These are phyloP conservation scores for Cymbidium sinense DNA, from an alignment of 106 monocot species.

Conservation along the genomic window DNA sequence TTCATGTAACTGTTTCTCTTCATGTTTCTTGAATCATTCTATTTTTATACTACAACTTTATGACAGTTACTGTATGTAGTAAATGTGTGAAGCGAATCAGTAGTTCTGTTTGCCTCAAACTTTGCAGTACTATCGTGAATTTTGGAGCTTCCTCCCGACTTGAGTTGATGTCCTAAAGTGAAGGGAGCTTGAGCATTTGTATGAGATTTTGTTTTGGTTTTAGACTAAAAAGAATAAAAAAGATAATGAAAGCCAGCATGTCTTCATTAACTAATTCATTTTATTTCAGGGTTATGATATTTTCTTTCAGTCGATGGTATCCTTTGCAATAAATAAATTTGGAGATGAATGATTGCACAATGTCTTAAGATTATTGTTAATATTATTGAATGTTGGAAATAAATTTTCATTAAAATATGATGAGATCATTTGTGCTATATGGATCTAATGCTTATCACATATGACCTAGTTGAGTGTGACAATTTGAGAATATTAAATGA, in stretches of 20 bases:
- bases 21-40: neutral
- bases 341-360: too few species aligned
- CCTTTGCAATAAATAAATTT: too few species aligned
- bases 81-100: neutral
- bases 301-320: neutral
- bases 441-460: too few species aligned
- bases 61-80: neutral
- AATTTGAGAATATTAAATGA: too few species aligned
- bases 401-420: too few species aligned
- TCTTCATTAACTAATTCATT: neutral
- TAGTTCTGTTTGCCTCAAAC: neutral
- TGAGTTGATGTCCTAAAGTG: neutral
- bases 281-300: neutral
- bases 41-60: neutral
- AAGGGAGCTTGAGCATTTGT: neutral
- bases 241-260: too few species aligned
- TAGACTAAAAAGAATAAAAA: neutral
- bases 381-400: too few species aligned
- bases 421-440: too few species aligned
- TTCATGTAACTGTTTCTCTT: slow-evolving; percentile 3
- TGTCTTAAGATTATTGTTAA: too few species aligned
- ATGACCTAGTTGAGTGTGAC: too few species aligned
- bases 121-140: neutral
- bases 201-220: too few species aligned
- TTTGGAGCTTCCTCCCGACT: neutral